Evolutionary conservation across 164 flowering plant species (phyloP), one percentile per base, ranked within the genome.

Genomic region (Saururus chinensis): DNA sequence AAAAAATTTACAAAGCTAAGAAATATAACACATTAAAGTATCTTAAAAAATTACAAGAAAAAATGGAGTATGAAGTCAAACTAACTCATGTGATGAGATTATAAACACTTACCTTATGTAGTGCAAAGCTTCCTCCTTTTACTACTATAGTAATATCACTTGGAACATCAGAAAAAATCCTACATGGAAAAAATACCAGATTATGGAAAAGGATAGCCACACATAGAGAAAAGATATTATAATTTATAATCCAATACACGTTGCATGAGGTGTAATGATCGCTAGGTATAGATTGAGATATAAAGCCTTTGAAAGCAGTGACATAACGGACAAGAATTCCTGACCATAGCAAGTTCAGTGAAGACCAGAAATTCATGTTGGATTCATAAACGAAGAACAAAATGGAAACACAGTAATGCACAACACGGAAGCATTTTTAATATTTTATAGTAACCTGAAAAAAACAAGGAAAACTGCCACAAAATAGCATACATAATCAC

Each of bases 141-240:
- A 82, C 91, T 72, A 83, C 88, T n/a, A 89, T 79, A 1, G 80
- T 80, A 45, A 89, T 79, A 74, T 89, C 96, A 70, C 93, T 86
- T 0, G 87, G 96, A 68, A 89, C 89, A 75, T 89, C 96, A 24
- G 80, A 77, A 60, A 85, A 86, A 56, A 84, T 81, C 92, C 92
- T 89, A 53, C 71, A 76, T 60, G 17, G 58, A 23, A 63, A 56
- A 19, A 65, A 45, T n/a, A 68, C 17, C 55, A 40, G 53, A 48
- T 40, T 24, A 59, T 10, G 40, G 56, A 20, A 40, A 64, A 30
- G 25, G 12, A 23, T 51, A 14, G 56, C 22, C 37, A 6, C 6
- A 30, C 37, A 30, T 30, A 30, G 6, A 30, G 37, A 30, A 30
- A 30, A 30, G 6, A 30, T 6, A 30, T 2, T 30, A 30, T 30